These are phyloP conservation scores for Phaeosphaeria sp. DNA, from an alignment of 2,329 filamentous ascomycete species.

Conservation along the genomic window DNA sequence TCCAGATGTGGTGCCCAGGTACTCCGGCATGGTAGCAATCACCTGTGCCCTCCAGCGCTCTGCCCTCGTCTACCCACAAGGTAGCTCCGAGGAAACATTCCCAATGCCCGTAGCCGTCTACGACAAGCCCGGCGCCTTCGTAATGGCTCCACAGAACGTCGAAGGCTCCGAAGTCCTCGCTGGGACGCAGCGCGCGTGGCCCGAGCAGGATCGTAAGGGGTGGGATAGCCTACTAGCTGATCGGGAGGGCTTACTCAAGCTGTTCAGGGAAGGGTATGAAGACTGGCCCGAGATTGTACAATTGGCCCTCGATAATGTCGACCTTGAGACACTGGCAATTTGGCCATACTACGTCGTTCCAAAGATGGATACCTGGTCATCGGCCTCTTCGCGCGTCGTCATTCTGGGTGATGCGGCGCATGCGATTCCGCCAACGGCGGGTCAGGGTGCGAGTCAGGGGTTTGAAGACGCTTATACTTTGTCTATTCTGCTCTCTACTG, in stretches of 20 bases:
- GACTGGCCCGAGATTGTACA: conserved; percentile 22
- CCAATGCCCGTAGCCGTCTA: conserved; percentile 43
- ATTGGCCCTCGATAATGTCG: conserved; percentile 18
- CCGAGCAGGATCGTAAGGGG: conserved; percentile 41
- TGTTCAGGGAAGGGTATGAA: conserved; percentile 13
- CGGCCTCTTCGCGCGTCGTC: conserved; percentile 51
- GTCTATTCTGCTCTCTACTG: conserved; percentile 23
- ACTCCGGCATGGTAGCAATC: conserved; percentile 57
- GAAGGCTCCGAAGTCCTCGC: conserved; percentile 45
- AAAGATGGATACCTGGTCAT: conserved; percentile 48
- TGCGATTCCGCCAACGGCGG: conserved; percentile 66
- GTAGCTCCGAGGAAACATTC: conserved; percentile 13
- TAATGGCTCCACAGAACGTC: conserved; percentile 48
- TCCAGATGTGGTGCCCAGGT: conserved; percentile 56
- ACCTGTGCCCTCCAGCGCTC: conserved; percentile 37
- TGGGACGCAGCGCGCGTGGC: conserved; percentile 44
- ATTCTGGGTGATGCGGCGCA: conserved; percentile 70
- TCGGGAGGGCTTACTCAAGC: conserved; percentile 23
- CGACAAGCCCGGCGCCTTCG: conserved; percentile 45
- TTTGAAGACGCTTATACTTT: conserved; percentile 59
- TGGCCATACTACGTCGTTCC: conserved; percentile 34
- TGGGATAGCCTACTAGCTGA: conserved; percentile 44
- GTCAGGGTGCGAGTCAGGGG: conserved; percentile 65
- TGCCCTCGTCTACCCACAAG: conserved; percentile 4
- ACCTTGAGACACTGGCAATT: conserved; percentile 17